These are phyloP conservation scores for Pilatotrama ljubarskyi DNA, from an alignment of 768 basidiomycete species.

Conservation along the genomic window DNA sequence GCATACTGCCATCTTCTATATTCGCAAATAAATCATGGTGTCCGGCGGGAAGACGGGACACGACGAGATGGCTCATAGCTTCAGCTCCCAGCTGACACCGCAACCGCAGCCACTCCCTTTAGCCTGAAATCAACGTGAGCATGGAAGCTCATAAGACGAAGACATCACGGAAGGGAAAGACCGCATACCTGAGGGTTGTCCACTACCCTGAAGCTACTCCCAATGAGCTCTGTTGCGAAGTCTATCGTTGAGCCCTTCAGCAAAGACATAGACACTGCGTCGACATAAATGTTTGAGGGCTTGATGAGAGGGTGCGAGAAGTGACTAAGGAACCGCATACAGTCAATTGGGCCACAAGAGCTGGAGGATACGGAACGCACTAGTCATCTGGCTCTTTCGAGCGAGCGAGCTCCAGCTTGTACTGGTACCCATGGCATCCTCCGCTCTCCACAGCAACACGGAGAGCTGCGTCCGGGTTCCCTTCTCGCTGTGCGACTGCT, in stretches of 20 bases:
- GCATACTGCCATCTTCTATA: background rate
- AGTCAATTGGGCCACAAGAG: background rate
- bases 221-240: slow-evolving; percentile 93
- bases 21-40: background rate
- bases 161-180: too few species aligned
- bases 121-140: slow-evolving; percentile 43
- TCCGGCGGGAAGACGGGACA: background rate
- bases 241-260: slow-evolving; percentile 89
- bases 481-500: slow-evolving; percentile 63
- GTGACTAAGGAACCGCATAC: slow-evolving; percentile 42
- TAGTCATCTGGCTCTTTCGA: slow-evolving; percentile 74
- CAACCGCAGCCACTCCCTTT: slow-evolving; percentile 92
- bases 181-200: slow-evolving; percentile 69
- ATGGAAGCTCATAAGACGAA: background rate
- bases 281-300: slow-evolving; percentile 79
- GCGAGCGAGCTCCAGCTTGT: slow-evolving; percentile 82
- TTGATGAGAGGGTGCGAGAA: slow-evolving; percentile 70
- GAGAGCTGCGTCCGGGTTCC: slow-evolving; percentile 64
- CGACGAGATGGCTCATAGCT: slow-evolving; percentile 39
- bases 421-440: slow-evolving; percentile 97
- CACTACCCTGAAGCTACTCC: slow-evolving; percentile 79
- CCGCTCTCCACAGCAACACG: slow-evolving; percentile 89
- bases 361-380: slow-evolving; percentile 46
- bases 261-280: slow-evolving; percentile 80
- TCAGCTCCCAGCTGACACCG: slow-evolving; percentile 93